phyloP scores from a whole-genome alignment of 1,284 basidiomycete species.

The Coniferiporia weirii region DNA sequence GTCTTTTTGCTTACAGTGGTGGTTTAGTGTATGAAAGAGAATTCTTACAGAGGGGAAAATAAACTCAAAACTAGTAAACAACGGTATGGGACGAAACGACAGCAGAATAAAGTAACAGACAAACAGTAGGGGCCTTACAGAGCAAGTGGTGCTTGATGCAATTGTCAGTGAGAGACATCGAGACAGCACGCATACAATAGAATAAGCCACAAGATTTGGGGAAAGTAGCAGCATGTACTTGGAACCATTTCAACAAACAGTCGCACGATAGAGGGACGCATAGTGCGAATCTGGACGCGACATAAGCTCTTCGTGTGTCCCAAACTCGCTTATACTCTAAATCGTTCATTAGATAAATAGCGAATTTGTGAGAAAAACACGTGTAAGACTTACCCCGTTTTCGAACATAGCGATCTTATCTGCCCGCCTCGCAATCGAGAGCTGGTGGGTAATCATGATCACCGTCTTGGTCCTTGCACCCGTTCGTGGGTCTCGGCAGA shows the following conservation, averaged over 20 bases:
- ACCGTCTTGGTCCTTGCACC: conserved; percentile 63
- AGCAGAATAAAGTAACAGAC: not conserved
- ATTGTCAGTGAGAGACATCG: not conserved
- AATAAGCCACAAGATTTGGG: not conserved
- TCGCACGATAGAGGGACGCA: conserved; percentile 64
- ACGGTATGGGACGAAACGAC: not conserved
- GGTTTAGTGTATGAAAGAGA: not conserved
- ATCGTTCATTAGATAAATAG: conserved; percentile 19
- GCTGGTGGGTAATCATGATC: conserved; percentile 79
- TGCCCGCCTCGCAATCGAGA: conserved; percentile 72
- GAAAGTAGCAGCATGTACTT: not conserved
- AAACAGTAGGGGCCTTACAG: not conserved
- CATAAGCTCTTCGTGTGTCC: conserved; percentile 72
- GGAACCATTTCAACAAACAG: conserved; percentile 36
- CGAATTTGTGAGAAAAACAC: conserved; percentile 24
- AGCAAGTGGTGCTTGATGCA: not conserved
- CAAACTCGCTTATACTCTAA: conserved; percentile 75
- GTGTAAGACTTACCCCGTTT: conserved; percentile 47
- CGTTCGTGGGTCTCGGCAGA: conserved; percentile 45
- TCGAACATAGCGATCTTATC: conserved; percentile 86
- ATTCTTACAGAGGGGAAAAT: not conserved
- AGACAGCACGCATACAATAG: not conserved
- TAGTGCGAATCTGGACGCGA: conserved; percentile 51
- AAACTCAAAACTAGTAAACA: not conserved
- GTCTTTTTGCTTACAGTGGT: not conserved